phyloP scores from a whole-genome alignment of 2,329 filamentous ascomycete genomes.

The Epicoccum sorghinum region DNA sequence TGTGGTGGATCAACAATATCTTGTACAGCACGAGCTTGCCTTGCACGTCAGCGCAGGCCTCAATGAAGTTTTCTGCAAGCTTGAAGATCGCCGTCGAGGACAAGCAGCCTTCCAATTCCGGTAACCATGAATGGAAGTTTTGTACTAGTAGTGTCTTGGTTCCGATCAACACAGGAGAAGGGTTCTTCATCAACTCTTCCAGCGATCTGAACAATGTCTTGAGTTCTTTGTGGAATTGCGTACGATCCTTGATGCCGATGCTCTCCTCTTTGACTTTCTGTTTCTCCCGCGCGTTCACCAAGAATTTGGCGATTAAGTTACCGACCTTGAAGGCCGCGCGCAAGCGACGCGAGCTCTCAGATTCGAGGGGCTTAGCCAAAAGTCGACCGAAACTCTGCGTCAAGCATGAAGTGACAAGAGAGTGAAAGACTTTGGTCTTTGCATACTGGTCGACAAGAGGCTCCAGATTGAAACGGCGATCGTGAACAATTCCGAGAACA shows the following conservation, averaged over 20 bases:
- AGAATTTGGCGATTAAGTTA: conserved; percentile 90
- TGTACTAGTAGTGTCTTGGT: conserved; percentile 95
- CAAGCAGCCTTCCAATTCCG: conserved; percentile 80
- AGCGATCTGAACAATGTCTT: conserved; percentile 88
- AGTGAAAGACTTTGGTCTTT: conserved; percentile 87
- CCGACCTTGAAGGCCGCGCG: conserved; percentile 95
- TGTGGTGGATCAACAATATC: conserved; percentile 89
- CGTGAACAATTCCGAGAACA: conserved; percentile 90
- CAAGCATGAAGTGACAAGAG: conserved; percentile 86
- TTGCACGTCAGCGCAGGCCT: conserved; percentile 84
- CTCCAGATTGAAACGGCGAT: conserved; percentile 88
- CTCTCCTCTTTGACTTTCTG: conserved; percentile 88
- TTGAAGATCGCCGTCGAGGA: conserved; percentile 84
- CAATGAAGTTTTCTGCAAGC: conserved; percentile 90
- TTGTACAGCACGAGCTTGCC: conserved; percentile 93
- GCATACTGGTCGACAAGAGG: conserved; percentile 92
- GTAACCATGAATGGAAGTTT: conserved; percentile 97
- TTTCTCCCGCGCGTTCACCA: conserved; percentile 84
- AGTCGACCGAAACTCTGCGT: conserved; percentile 86
- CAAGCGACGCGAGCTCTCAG: conserved; percentile 81
- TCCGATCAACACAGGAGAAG: conserved; percentile 83
- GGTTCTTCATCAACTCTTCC: conserved; percentile 86
- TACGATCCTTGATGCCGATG: conserved; percentile 78
- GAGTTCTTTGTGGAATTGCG: conserved; percentile 81
- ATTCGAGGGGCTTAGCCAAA: conserved; percentile 80